These are phyloP conservation scores for Polyporus arcularius DNA, from an alignment of 768 basidiomycete species.

Conservation along the genomic window DNA sequence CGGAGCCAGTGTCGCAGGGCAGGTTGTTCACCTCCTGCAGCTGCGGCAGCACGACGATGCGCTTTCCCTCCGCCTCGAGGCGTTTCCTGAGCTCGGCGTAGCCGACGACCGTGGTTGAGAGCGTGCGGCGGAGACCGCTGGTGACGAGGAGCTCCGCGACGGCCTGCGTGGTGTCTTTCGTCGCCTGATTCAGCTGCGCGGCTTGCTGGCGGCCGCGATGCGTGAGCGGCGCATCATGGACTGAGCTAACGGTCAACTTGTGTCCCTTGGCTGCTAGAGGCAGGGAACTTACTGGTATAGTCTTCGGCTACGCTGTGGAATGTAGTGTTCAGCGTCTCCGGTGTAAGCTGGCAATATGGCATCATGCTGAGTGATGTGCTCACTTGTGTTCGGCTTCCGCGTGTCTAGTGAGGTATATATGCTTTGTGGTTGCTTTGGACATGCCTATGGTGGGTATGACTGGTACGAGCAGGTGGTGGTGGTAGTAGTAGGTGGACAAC, in stretches of 20 bases:
- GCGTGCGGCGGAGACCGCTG: conserved; percentile 27
- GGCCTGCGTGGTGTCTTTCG: conserved; percentile 26
- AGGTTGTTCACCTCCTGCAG: conserved; percentile 32
- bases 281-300: conserved; percentile 22
- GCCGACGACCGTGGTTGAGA: conserved; percentile 30
- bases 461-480: too few relatives aligned
- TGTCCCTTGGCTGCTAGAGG: not conserved
- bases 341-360: not conserved
- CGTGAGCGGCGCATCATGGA: conserved; percentile 30
- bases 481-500: not conserved
- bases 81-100: conserved; percentile 24
- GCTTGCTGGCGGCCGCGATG: conserved; percentile 28
- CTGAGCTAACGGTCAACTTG: conserved; percentile 8
- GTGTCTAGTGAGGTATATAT: conserved; percentile 31
- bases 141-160: conserved; percentile 29
- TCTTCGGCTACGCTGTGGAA: conserved; percentile 25
- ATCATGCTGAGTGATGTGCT: not conserved
- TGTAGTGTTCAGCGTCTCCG: too few relatives aligned
- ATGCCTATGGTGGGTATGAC: not conserved
- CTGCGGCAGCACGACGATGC: conserved; percentile 27
- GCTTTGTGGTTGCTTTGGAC: conserved; percentile 27
- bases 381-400: conserved; percentile 33
- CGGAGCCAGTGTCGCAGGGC: conserved; percentile 31
- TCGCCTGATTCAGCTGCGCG: conserved; percentile 23
- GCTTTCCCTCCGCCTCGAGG: conserved; percentile 27